Base-by-base conservation (phyloP, 2,329 filamentous ascomycete genomes). In the Aulographum hederae region DNA sequence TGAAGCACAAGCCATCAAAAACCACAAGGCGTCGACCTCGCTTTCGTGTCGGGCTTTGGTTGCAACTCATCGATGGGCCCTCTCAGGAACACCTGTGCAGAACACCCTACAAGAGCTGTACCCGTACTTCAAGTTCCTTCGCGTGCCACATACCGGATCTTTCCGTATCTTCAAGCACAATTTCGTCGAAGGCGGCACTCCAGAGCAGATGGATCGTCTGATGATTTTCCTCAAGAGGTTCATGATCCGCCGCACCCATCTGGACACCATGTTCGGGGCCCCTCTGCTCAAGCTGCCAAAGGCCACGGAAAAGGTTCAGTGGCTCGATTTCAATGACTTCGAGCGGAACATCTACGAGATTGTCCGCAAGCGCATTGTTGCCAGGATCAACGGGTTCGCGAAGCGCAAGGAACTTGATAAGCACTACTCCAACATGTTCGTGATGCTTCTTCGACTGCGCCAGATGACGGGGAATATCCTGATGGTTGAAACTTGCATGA, bases 1-100 rank as follows among this genome's bases (percentile, higher is more conserved):
- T 28, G 69, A 73, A 40, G 66, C 60, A 0, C 67, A 72, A 31
- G 41, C 40, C 0, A 68, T 73, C 37, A 71, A 70, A 37, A 71
- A 68, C 18, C 46, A 56, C 4, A 34, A 34, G 0, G 40, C 44
- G 1, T 45, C 48, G 3, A 64, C 57, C 0, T 58, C 54, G 1
- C 43, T 61, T 21, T 61, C 61, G 3, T 64, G 58, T 36, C 53
- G 56, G 2, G 52, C 46, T 1, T 37, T 63, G 2, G 48, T 48
- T 30, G 50, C 52, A 0, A 31, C 44, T 0, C 49, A 57, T 35
- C 45, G 47, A 16, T 62, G 58, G 58, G 52, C 54, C 1, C 39
- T 62, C 4, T 54, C 51, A 12, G 59, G 57, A 2, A 60, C 57
- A 0, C 56, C 57, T 0, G 50, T 61, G n/a, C 38, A 46, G 32